Evolutionary conservation across 179 eudicot genomes (phyloP), one percentile per base, ranked within the genome.

Genomic region (Sideroxylon spinosum): DNA sequence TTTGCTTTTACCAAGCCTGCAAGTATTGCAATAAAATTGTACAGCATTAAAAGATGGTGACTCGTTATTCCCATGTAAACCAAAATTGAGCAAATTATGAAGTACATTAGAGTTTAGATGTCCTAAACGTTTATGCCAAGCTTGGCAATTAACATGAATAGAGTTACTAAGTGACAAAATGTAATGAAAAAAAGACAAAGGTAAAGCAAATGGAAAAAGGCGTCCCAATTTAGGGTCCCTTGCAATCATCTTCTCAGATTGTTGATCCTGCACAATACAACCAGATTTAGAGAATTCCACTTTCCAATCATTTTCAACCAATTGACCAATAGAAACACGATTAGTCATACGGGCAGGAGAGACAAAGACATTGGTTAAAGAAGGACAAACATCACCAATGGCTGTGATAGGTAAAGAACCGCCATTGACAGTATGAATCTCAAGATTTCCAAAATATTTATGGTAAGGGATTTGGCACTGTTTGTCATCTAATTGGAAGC

Each of bases 261-360:
- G 25, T 48, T 69, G 55, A 48, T 69, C 76, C 44, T 52, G 62
- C 26, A 50, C 62, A 52, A 72, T 63, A 72, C 62, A 72, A 52
- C 76, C 8, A 72, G 29, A 53, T 20, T 72, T 20, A 72, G 76
- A 72, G 17, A 50, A 72, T 14, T 46, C 10, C 6, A 71, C 57
- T 14, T 46, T 72, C 5, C 44, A 37, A 37, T 37, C 37, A 37
- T 1, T 37, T 37, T 37, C 44, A 37, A 37, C 44, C 44, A 37
- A 37, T 37, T 37, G 44, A 37, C 44, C 44, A 37, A 37, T 3
- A 37, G 44, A 37, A 37, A 37, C 44, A 37, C 3, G 44, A 37
- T 37, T 37, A 37, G 44, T 37, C 3, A 6, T 37, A 37, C 3
- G 37, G 5, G 44, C 44, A 37, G 44, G 44, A 37, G 4, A 37